Conservation (phyloP, 1,284 basidiomycete genomes). For the Gomphus bonarii region DNA sequence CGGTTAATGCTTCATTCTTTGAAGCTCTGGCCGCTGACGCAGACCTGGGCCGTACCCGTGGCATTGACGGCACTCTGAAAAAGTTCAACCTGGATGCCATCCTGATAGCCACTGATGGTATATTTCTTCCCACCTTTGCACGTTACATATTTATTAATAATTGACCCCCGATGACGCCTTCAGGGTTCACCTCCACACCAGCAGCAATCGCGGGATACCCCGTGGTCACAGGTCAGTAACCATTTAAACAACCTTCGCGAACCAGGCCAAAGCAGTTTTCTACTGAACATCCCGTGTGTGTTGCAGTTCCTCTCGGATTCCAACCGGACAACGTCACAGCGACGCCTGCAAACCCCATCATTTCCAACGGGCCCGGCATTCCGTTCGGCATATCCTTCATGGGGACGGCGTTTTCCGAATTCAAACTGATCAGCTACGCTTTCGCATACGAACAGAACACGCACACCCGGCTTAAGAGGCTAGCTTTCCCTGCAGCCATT, state of each 20-base stretch:
- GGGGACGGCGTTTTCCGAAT: conserved; percentile 19
- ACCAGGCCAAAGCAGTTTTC: conserved; percentile 8
- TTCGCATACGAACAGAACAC: conserved; percentile 22
- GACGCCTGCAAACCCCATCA: conserved; percentile 31
- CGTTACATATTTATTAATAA: too few relatives aligned
- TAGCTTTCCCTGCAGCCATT: conserved; percentile 19
- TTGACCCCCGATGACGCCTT: neutral
- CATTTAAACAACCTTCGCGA: neutral
- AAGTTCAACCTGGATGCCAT: conserved; percentile 34
- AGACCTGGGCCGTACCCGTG: conserved; percentile 28
- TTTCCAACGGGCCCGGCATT: conserved; percentile 22
- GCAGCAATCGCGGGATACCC: conserved; percentile 35
- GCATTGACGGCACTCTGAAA: conserved; percentile 36
- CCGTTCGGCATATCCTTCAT: conserved; percentile 20
- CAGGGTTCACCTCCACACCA: conserved; percentile 18
- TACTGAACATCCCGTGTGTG: neutral
- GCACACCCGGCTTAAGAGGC: conserved; percentile 14
- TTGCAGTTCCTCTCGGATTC: conserved; percentile 48
- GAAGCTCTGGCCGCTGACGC: conserved; percentile 27
- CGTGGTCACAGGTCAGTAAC: conserved; percentile 27
- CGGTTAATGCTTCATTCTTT: conserved; percentile 25
- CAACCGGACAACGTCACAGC: conserved; percentile 36
- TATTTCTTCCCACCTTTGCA: neutral
- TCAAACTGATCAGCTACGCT: conserved; percentile 18
- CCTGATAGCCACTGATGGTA: conserved; percentile 28